A percentile compares a stretch with the other conserved stretches of the same genome.
phyloP scores from a whole-genome alignment of 2,329 filamentous ascomycete species.

The Leptographium galeiforme region DNA sequence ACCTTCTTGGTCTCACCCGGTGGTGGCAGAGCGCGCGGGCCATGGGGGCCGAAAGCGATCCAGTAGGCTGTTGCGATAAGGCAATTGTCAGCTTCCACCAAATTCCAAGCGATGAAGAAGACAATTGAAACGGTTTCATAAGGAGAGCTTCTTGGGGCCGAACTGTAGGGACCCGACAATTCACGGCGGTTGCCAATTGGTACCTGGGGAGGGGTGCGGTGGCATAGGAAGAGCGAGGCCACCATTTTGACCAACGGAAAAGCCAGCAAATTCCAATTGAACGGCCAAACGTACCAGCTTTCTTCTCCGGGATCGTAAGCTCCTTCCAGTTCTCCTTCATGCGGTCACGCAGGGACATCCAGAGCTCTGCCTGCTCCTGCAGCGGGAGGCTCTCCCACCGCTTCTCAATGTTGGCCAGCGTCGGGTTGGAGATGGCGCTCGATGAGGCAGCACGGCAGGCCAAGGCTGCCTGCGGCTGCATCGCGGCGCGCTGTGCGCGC shows the following conservation, averaged over 20 bases:
- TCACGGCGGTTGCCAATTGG: neutral
- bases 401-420: slow-evolving; percentile 96
- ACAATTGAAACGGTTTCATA: neutral
- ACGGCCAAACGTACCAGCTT: slow-evolving; percentile 65
- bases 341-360: slow-evolving; percentile 95
- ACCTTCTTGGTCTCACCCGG: slow-evolving; percentile 77
- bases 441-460: slow-evolving; percentile 47
- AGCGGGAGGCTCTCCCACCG: slow-evolving; percentile 96
- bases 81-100: neutral
- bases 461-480: slow-evolving; percentile 24
- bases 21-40: slow-evolving; percentile 70
- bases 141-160: neutral
- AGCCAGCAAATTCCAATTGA: neutral
- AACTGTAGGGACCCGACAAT: neutral
- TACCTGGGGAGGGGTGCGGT: neutral
- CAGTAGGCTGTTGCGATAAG: slow-evolving; percentile 63
- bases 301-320: slow-evolving; percentile 94
- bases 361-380: slow-evolving; percentile 97
- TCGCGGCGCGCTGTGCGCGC: slow-evolving; percentile 22
- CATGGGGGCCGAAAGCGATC: slow-evolving; percentile 96
- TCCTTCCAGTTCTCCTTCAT: slow-evolving; percentile 98
- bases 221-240: neutral
- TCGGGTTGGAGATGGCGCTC: slow-evolving; percentile 95
- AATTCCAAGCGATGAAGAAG: no score
- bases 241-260: neutral